Base-by-base conservation (phyloP, 495 filamentous ascomycete genomes). In the Daldinia concentrica region DNA sequence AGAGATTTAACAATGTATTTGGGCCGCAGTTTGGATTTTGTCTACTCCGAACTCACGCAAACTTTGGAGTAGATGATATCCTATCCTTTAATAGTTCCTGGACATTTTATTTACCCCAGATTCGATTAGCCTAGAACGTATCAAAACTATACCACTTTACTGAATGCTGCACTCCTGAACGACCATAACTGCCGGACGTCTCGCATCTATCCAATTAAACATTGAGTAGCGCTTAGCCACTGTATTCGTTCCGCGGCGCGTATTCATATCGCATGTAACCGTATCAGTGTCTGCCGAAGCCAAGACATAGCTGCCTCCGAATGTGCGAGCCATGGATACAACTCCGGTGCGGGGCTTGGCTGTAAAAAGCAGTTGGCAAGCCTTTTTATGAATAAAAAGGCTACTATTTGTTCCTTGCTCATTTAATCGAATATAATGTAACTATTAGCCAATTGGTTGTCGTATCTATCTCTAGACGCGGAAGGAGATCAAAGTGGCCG, bases 311-410 rank as follows among this genome's bases (percentile, higher is more conserved):
- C 45, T 36, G 22, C 48, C 55, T 56, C 61, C 60, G 58, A 68
- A 61, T 36, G 48, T 60, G 30, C 56, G 45, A 61, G 50, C 63
- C 58, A 52, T 64, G 57, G 39, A 64, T 68, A 64, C 69, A 52
- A 64, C 69, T 69, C 69, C 69, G 69, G 55, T 72, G 69, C 69
- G 69, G 69, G 69, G 69, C 55, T 39, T 72, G 64, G 64, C 69
- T 67, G 19, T 34, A 72, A 72, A 41, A 29, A 67, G 69, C 37
- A 72, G 69, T 48, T 72, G 69, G 3, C 56, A 64, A 64, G 60
- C 60, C n/a, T 55, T 37, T 24, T 34, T 43, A 64, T 48, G 32
- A 8, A 48, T 57, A 22, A 22, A 19, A 36, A 36, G 56, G 37
- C 24, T 27, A 9, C 37, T 32, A 61, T 63, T 67, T 64, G 55